phyloP scores from a whole-genome alignment of 148 eudicot species.

The Chenopodium quinoa region DNA sequence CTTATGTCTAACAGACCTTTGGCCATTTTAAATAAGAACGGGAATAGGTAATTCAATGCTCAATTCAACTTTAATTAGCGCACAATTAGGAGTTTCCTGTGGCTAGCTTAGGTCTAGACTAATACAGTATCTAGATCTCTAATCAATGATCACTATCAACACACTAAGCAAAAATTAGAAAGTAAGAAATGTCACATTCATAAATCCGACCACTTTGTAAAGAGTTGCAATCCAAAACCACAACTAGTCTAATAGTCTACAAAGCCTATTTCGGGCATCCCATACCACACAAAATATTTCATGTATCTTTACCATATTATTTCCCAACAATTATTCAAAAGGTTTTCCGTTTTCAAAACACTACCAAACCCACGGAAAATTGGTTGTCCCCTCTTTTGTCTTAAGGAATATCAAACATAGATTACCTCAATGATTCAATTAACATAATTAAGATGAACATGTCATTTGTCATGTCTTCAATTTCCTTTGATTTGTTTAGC shows the following conservation, averaged over 20 bases:
- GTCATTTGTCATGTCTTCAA: conserved; percentile 17
- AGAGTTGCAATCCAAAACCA: conserved; percentile 7
- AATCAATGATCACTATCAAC: too few species aligned
- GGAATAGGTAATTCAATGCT: too few species aligned
- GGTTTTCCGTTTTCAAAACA: neutral
- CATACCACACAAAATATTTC: conserved; percentile 1
- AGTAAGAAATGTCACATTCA: neutral
- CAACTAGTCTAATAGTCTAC: neutral
- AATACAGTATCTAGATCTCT: neutral
- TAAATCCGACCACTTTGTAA: neutral
- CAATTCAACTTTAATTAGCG: neutral
- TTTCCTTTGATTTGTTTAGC: conserved; percentile 18
- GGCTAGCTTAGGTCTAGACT: neutral
- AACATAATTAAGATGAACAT: conserved; percentile 4
- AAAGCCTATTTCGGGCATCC: neutral
- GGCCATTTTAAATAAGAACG: too few species aligned
- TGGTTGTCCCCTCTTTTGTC: neutral
- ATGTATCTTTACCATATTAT: neutral
- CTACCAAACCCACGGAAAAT: conserved; percentile 22
- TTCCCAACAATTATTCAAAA: conserved; percentile 4
- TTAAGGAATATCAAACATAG: neutral
- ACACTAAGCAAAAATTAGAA: too few species aligned
- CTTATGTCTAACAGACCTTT: too few species aligned
- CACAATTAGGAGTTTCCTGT: neutral
- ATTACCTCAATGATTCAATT: conserved; percentile 15